These are phyloP conservation scores for Cryptococcus hybrid DNA, from an alignment of 1,284 basidiomycete genomes.

Conservation along the genomic window DNA sequence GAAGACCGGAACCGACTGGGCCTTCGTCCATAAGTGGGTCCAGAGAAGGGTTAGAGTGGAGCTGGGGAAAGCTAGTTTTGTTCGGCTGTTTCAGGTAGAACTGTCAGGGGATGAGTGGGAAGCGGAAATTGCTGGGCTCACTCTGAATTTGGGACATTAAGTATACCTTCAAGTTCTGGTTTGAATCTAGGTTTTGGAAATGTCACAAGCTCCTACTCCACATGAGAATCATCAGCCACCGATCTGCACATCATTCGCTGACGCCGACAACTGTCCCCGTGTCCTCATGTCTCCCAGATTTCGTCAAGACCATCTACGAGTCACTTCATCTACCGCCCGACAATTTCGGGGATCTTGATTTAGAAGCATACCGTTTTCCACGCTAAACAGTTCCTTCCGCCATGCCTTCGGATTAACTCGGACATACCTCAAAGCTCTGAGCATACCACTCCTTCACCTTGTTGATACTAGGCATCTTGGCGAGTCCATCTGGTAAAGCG, in stretches of 20 bases:
- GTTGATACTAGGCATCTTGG: constrained; percentile 87
- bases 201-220: constrained; percentile 75
- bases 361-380: no score
- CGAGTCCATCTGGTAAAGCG: constrained; percentile 86
- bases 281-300: no score
- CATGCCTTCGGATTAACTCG: not conserved
- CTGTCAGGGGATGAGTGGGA: not conserved
- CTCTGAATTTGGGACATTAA: constrained; percentile 54
- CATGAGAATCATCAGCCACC: no score
- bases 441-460: constrained; percentile 99
- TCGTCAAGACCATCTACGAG: no score
- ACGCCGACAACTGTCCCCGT: no score
- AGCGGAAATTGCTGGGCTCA: not conserved
- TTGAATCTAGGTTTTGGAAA: constrained; percentile 74
- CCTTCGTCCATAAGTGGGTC: constrained; percentile 47
- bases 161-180: constrained; percentile 63
- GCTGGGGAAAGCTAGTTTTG: constrained; percentile 22
- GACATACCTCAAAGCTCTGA: constrained; percentile 88
- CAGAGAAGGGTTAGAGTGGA: constrained; percentile 49
- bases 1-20: constrained; percentile 16
- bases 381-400: no score
- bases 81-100: not conserved
- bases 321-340: no score
- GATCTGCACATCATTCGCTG: no score
- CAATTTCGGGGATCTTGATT: no score